phyloP scores from a whole-genome alignment of 257 asterid species.

The Oldenlandia corymbosa region DNA sequence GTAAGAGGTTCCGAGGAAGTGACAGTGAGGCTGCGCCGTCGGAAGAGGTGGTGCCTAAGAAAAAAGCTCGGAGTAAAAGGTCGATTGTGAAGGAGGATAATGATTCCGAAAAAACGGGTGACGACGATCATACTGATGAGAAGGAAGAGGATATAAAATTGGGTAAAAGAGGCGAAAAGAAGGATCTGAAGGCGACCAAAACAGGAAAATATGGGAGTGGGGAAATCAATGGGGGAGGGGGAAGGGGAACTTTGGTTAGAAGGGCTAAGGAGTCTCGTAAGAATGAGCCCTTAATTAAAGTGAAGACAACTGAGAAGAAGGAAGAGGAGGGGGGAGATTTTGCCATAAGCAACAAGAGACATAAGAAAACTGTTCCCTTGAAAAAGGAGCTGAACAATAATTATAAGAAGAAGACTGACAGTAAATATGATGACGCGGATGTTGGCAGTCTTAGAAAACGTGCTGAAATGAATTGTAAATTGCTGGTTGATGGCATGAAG shows the following conservation, averaged over 20 bases:
- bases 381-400: too few relatives aligned
- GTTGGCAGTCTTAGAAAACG: background rate
- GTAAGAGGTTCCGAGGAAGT: slow-evolving; percentile 7
- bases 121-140: background rate
- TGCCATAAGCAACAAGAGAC: background rate
- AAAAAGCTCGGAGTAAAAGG: slow-evolving; percentile 17
- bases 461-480: background rate
- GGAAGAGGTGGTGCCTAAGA: slow-evolving; percentile 25
- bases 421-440: background rate
- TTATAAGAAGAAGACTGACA: slow-evolving; percentile 8
- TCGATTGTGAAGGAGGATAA: background rate
- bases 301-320: slow-evolving; percentile 5
- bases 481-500: slow-evolving; percentile 4
- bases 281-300: background rate
- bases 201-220: background rate
- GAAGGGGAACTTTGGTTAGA: background rate
- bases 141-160: background rate
- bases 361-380: background rate
- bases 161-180: background rate
- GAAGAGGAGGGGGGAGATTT: slow-evolving; percentile 1
- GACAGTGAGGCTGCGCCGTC: slow-evolving; percentile 8
- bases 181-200: background rate
- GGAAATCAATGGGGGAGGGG: background rate
- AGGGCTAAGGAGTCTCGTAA: background rate
- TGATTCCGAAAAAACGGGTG: background rate